Evolutionary conservation across 1,139 yeast species (phyloP).

Genomic region (Hansenula sp.): DNA sequence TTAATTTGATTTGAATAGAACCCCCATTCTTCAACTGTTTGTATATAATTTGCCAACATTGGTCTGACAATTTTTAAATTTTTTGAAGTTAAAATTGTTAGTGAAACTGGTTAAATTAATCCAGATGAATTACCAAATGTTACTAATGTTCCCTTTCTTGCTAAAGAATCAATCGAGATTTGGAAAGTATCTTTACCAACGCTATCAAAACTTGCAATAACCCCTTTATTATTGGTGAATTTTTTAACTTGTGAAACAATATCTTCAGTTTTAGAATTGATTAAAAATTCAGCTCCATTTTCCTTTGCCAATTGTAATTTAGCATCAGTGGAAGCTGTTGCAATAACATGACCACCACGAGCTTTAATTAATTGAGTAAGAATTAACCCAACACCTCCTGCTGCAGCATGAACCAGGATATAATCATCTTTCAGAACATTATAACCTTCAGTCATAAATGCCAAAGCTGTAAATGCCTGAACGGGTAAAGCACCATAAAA

Average conservation of each 20-base stretch:
- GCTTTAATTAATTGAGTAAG: conserved; percentile 57
- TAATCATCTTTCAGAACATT: conserved; percentile 63
- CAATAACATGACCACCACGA: conserved; percentile 78
- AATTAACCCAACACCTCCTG: conserved; percentile 86
- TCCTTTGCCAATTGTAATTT: conserved; percentile 56
- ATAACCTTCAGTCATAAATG: conserved; percentile 65
- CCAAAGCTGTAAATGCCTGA: conserved; percentile 78
- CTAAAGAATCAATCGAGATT: conserved; percentile 55
- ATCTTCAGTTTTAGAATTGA: conserved; percentile 58
- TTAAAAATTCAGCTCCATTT: conserved; percentile 71
- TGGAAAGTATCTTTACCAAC: conserved; percentile 80
- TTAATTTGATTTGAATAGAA: conserved; percentile 45
- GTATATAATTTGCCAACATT: conserved; percentile 47
- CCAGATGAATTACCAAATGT: conserved; percentile 88
- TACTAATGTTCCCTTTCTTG: conserved; percentile 70
- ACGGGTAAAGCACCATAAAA: conserved; percentile 56
- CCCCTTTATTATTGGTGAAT: conserved; percentile 71
- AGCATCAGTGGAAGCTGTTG: conserved; percentile 73
- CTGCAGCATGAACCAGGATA: conserved; percentile 84
- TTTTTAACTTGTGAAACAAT: conserved; percentile 57
- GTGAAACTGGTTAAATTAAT: conserved; percentile 62
- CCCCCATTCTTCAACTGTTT: conserved; percentile 54
- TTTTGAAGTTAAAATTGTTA: conserved; percentile 51
- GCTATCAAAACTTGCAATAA: conserved; percentile 69
- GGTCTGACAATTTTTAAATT: conserved; percentile 68